A percentile compares a stretch with the other conserved stretches of the same genome.
Evolutionary conservation across 164 flowering plant genomes (phyloP).

Genomic region (Nymphaea thermarum): DNA sequence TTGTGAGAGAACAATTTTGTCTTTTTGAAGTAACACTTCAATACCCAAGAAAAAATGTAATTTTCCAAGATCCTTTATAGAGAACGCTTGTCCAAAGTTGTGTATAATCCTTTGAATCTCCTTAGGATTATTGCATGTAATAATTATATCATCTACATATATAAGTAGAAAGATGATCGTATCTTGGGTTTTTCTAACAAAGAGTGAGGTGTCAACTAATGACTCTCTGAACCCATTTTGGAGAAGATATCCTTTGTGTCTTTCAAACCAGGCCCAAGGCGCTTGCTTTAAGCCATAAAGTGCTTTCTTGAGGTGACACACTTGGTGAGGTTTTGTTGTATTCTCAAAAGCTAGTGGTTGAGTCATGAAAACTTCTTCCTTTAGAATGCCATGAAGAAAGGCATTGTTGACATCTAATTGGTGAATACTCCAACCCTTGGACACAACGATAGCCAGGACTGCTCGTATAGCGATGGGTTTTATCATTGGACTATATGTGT

Average conservation of each 20-base stretch:
- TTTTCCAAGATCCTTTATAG: not conserved
- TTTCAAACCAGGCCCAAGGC: not conserved
- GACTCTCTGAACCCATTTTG: not conserved
- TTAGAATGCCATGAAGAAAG: not conserved
- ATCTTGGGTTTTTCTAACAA: not conserved
- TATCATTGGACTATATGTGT: not conserved
- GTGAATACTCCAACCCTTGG: not conserved
- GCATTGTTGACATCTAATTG: not conserved
- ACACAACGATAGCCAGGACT: not conserved
- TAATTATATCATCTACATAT: not conserved
- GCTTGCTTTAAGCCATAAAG: slow-evolving; percentile 5
- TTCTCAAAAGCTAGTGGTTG: slow-evolving; percentile 3
- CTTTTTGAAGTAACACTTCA: not conserved
- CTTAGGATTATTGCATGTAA: too few species aligned
- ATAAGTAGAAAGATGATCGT: not conserved
- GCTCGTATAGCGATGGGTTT: not conserved
- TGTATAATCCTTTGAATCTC: too few species aligned
- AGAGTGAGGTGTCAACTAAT: not conserved
- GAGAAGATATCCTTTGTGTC: not conserved
- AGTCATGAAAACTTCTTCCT: not conserved
- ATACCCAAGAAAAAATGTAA: not conserved
- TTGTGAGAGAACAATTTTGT: not conserved
- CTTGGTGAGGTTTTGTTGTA: not conserved
- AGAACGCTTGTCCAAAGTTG: too few species aligned
- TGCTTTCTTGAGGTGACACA: not conserved